Evolutionary conservation across 2,329 filamentous ascomycete species (phyloP).

Genomic region (Huntiella abstrusa): DNA sequence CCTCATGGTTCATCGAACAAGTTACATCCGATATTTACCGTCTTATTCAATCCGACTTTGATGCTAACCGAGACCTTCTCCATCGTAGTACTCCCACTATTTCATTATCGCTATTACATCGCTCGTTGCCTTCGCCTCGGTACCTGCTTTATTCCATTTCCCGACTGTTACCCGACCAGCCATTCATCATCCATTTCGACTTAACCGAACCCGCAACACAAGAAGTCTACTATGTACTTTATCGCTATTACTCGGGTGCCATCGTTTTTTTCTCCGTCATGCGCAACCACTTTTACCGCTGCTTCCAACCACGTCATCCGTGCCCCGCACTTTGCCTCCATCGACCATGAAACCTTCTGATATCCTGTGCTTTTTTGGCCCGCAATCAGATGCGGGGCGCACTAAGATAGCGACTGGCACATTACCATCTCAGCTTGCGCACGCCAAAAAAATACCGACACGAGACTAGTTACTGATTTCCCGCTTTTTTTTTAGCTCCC

Average conservation of each 20-base stretch:
- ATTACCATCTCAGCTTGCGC: no score
- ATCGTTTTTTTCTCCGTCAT: not conserved
- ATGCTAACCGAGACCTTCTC: not conserved
- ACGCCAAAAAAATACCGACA: no score
- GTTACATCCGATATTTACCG: no score
- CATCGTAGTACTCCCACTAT: not conserved
- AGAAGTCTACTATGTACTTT: no score
- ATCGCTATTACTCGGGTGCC: not conserved
- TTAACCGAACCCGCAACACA: not conserved
- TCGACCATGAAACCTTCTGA: not conserved
- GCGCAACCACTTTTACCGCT: not conserved
- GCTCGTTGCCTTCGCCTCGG: not conserved
- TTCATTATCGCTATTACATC: not conserved
- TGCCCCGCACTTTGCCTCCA: constrained; percentile 3
- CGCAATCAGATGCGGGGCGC: not conserved
- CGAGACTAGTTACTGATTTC: not conserved
- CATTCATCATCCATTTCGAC: not conserved
- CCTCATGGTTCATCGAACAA: no score
- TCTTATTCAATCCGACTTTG: no score
- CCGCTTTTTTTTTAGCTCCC: constrained; percentile 4
- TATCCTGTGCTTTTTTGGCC: not conserved
- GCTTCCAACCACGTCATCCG: constrained; percentile 6
- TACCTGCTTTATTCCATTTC: not conserved
- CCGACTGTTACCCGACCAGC: not conserved
- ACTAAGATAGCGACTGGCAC: not conserved